Base-by-base conservation (phyloP, 2,329 filamentous ascomycete genomes). In the Byssochlamys sp. region DNA sequence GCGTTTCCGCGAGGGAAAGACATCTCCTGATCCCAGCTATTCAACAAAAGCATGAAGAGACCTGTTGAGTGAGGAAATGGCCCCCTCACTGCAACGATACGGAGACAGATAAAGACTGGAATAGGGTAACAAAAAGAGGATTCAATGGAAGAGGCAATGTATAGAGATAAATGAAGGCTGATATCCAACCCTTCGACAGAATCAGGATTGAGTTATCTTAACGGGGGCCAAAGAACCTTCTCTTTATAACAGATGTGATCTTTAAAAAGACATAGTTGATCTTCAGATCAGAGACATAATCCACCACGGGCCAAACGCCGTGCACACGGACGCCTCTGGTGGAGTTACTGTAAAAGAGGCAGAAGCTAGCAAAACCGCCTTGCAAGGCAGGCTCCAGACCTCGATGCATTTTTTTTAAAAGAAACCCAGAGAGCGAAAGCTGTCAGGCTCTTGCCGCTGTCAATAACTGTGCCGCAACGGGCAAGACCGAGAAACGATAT, bases 311-410 rank as follows among this genome's bases (percentile, higher is more conserved):
- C 56, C 54, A 60, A 58, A 50, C 27, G 19, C 48, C 35, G 55
- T 55, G 59, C 55, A 58, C 58, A 57, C 66, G 65, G 65, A 64
- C 66, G 65, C 67, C 67, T 62, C 61, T 57, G 59, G 62, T 45
- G 39, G 39, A 45, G 39, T 45, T 45, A 14, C 39, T 14, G 39
- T 45, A 51, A 51, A 51, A 24, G 12, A 24, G 27, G 12, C 67
- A 64, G 59, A 59, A 61, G 49, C 53, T 55, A 56, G 61, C 56
- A 60, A 63, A 59, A 66, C 60, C 68, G 70, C 68, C 69, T 72
- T 63, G 66, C 66, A 61, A 71, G 68, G 69, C 66, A 71, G 66
- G 66, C 59, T 57, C 63, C 66, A 61, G 63, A 61, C 58, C 61
- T 61, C 62, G 62, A 64, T 62, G 59, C 59, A 26, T 63, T 60